Evolutionary conservation across 306 rosid genomes (phyloP), one percentile per base, ranked within the genome.

Genomic region (Cicer arietinum): DNA sequence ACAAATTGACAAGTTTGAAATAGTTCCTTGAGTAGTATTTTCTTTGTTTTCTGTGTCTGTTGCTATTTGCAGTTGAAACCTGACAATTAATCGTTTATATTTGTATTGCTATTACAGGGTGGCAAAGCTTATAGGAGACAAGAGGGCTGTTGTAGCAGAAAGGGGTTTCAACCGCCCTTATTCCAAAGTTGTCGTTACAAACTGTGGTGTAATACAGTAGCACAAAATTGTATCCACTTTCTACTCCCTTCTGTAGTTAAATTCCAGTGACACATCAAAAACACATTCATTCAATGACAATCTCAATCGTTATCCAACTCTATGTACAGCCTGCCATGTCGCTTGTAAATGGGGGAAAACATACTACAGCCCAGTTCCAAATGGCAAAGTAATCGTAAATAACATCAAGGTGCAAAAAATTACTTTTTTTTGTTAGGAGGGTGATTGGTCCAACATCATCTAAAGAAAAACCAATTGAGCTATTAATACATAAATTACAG

Each of bases 81-180:
- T 16, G 5, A 14, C 30, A 7, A 25, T 56, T 77, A 74, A 69
- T 62, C 13, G 11, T n/a, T 61, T 45, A 13, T 71, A 81, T 40
- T 61, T 30, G 17, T 67, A 85, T 8, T 74, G 58, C 16, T 13
- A 45, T 53, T 54, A 71, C 83, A 92, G 98, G 90, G 96, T 89
- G 80, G 98, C 96, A 62, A 92, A 90, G 92, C 84, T 89, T 42
- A 89, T 92, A 46, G 98, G 98, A 22, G 98, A 93, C 77, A 92
- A 90, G 82, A 84, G 90, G 79, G 98, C 91, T 25, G 88, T 93
- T 14, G 95, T 88, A 54, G 95, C 95, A 58, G 94, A 93, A 85
- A 86, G 95, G 82, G 96, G 96, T 50, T 90, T 90, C 86, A 90
- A 93, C 83, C 92, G 91, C 30, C 95, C 96, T 75, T 89, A 89